phyloP scores from a whole-genome alignment of 2,329 filamentous ascomycete genomes.

The Penicillium oxalicum region DNA sequence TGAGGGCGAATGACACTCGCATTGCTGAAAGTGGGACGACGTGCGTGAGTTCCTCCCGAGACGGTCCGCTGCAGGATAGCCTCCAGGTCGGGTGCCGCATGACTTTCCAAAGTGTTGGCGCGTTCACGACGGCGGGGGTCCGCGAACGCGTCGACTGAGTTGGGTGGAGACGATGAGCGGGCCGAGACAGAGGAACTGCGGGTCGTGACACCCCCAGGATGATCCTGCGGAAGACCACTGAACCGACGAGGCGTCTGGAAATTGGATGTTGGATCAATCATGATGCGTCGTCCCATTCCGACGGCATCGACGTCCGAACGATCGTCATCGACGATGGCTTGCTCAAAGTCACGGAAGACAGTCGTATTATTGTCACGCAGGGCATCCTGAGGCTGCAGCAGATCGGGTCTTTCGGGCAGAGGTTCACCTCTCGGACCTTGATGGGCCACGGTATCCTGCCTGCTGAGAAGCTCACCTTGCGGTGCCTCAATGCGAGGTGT shows the following conservation, averaged over 20 bases:
- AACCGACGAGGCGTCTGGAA: constrained; percentile 30
- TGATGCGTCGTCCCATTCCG: constrained; percentile 33
- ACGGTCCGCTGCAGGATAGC: constrained; percentile 62
- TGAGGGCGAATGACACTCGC: constrained; percentile 51
- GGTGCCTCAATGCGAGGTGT: constrained; percentile 28
- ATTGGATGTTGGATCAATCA: constrained; percentile 38
- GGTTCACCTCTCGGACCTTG: constrained; percentile 46
- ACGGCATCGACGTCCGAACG: constrained; percentile 33
- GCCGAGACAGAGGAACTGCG: constrained; percentile 49
- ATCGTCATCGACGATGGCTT: constrained; percentile 75
- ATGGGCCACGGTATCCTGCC: constrained; percentile 36
- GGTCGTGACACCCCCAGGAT: constrained; percentile 36
- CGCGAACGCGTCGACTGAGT: constrained; percentile 96
- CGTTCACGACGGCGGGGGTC: constrained; percentile 81
- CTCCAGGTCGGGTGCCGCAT: constrained; percentile 49
- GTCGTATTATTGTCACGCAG: constrained; percentile 38
- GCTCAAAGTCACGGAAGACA: constrained; percentile 76
- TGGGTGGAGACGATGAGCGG: constrained; percentile 78
- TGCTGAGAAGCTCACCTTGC: constrained; percentile 19
- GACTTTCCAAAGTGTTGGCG: constrained; percentile 59
- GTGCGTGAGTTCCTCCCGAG: constrained; percentile 61
- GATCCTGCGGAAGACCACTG: constrained; percentile 36
- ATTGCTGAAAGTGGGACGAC: constrained; percentile 55
- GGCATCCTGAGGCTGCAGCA: constrained; percentile 45
- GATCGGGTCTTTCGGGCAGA: constrained; percentile 40